Conservation (phyloP, 495 filamentous ascomycete genomes). For the Friedmanniomyces endolithicus region DNA sequence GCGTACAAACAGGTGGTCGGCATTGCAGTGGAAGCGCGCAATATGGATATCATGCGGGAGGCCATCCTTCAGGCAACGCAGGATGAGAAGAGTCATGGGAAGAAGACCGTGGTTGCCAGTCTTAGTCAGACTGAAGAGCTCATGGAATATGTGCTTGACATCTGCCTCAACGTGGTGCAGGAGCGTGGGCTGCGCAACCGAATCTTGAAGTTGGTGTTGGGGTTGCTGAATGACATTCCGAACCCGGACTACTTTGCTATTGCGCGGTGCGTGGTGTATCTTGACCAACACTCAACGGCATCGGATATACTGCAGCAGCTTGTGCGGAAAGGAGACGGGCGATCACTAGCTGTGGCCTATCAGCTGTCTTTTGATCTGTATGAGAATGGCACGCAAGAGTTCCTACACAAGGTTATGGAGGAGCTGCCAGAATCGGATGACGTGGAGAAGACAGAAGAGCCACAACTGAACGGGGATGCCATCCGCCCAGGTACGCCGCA, state of each 20-base stretch:
- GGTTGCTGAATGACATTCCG: conserved; percentile 74
- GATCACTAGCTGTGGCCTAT: conserved; percentile 74
- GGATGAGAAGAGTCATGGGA: conserved; percentile 62
- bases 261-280: conserved; percentile 93
- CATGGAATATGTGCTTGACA: conserved; percentile 90
- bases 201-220: conserved; percentile 77
- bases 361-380: conserved; percentile 97
- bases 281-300: conserved; percentile 84
- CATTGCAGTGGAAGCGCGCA: conserved; percentile 91
- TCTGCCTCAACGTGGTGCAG: conserved; percentile 96
- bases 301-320: conserved; percentile 75
- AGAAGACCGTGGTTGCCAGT: conserved; percentile 18
- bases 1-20: conserved; percentile 96
- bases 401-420: conserved; percentile 77
- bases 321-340: conserved; percentile 63
- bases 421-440: conserved; percentile 48
- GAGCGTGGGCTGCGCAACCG: conserved; percentile 75
- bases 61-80: conserved; percentile 73
- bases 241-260: conserved; percentile 96
- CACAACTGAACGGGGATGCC: conserved; percentile 27
- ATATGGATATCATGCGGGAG: conserved; percentile 74
- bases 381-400: conserved; percentile 96
- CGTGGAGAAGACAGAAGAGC: conserved; percentile 37
- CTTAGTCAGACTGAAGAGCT: conserved; percentile 60
- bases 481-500: conserved; percentile 1